These are phyloP conservation scores for Echinosophora koreensis DNA, from an alignment of 306 rosid species.

Conservation along the genomic window DNA sequence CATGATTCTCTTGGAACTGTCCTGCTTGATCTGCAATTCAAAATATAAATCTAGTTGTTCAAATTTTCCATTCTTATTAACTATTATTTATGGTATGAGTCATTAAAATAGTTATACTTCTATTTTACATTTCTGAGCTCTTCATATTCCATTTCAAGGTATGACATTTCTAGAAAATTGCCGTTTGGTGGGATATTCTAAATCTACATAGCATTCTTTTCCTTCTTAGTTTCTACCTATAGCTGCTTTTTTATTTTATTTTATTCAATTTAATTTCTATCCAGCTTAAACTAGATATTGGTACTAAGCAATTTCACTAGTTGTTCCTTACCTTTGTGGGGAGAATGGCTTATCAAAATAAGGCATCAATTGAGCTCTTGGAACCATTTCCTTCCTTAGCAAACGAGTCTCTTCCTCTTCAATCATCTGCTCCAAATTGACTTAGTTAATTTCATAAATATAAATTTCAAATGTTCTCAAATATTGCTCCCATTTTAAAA, in stretches of 20 bases:
- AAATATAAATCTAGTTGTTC: neutral
- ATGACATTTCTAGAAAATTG: neutral
- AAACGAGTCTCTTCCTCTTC: slow-evolving; percentile 93
- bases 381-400: slow-evolving; percentile 94
- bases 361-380: slow-evolving; percentile 98
- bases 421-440: slow-evolving; percentile 66
- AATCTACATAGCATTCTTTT: too few species aligned
- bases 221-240: too few species aligned
- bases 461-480: neutral
- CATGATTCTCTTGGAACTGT: slow-evolving; percentile 83
- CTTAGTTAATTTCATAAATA: slow-evolving; percentile 1
- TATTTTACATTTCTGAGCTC: neutral
- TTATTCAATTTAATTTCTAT: neutral
- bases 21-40: slow-evolving; percentile 74
- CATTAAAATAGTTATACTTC: neutral
- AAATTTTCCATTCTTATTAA: neutral
- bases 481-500: neutral
- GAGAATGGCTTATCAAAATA: slow-evolving; percentile 86
- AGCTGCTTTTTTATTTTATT: neutral
- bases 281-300: neutral
- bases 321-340: slow-evolving; percentile 77
- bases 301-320: neutral
- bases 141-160: too few species aligned
- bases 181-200: neutral
- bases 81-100: neutral